phyloP scores from a whole-genome alignment of 345 rosid species.

The Pistacia atlantica region DNA sequence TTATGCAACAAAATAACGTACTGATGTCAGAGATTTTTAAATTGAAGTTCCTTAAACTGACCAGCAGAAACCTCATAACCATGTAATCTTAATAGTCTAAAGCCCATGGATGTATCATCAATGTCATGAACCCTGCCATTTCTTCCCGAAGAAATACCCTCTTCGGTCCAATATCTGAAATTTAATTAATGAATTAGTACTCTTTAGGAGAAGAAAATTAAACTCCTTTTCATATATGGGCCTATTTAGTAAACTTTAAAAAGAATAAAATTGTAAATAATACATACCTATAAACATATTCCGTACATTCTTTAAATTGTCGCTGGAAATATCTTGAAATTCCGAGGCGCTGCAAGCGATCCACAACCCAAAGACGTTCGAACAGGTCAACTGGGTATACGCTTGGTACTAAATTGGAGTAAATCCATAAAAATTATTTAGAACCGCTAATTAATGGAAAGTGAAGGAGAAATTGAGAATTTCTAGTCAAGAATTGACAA shows the following conservation, averaged over 20 bases:
- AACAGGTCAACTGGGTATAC: conserved; percentile 94
- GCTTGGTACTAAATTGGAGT: conserved; percentile 60
- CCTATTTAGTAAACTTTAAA: too few relatives aligned
- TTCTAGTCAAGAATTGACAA: background rate
- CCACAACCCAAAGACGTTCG: conserved; percentile 88
- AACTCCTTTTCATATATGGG: too few relatives aligned
- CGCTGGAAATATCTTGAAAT: conserved; percentile 75
- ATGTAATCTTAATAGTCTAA: conserved; percentile 69
- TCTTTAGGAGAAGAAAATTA: too few relatives aligned
- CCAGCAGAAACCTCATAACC: conserved; percentile 83
- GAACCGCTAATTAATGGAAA: too few relatives aligned
- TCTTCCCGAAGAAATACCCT: conserved; percentile 95
- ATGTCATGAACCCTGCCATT: conserved; percentile 72
- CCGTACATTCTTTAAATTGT: conserved; percentile 61
- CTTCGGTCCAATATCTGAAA: conserved; percentile 75
- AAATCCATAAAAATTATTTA: too few relatives aligned
- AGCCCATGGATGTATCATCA: conserved; percentile 97
- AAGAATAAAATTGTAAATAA: too few relatives aligned
- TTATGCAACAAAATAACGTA: background rate
- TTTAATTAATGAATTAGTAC: conserved; percentile 7
- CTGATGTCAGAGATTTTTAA: background rate
- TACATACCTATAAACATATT: conserved; percentile 61
- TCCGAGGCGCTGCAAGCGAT: conserved; percentile 90
- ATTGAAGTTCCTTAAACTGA: conserved; percentile 12
- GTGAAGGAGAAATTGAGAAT: background rate